Base-by-base conservation (phyloP, 805 yeast species). In the Tetrapisispora arboricola region DNA sequence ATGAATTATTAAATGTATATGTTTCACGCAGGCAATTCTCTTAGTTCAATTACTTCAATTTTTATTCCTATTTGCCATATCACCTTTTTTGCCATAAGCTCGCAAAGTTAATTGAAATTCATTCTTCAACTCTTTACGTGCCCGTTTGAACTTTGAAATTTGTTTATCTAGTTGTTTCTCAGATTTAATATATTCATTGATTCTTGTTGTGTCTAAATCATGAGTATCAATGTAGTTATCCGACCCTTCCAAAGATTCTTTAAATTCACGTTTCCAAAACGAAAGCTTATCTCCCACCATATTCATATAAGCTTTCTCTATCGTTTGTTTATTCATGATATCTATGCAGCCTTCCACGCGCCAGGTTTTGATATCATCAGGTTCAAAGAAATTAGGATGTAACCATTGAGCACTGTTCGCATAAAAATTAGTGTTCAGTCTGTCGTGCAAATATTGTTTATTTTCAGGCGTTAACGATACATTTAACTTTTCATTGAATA, bases 381-480 rank as follows among this genome's bases (percentile, higher is more conserved):
- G 55, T 42, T 40, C 63, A 53, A 52, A 55, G 46, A 60, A 60
- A 34, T 41, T 49, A 21, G 53, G 57, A 19, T 42, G 48, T 34
- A 20, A 51, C 54, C 50, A 51, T 9, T 38, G 36, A 9, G 27
- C 21, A 4, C 41, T 32, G 8, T 45, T 38, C 8, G 35, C 41
- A 36, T 56, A 56, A 33, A 48, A 54, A 18, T 49, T 34, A 20
- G 45, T 41, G 12, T 63, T 44, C 71, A 50, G 4, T 11, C 32
- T n/a, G 6, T 38, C 10, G 7, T 32, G 11, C 32, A 32, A 17
- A 26, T 22, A 38, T 70, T 29, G 21, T 55, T 57, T 21, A 59
- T 56, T 64, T 76, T 69, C 13, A 77, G 57, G 21, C 61, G 58
- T 43, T 76, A 51, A 22, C 78, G 74, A 25, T 67, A 56, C 48